phyloP scores from a whole-genome alignment of 2,329 filamentous ascomycete species.

The Sporothrix pallida region DNA sequence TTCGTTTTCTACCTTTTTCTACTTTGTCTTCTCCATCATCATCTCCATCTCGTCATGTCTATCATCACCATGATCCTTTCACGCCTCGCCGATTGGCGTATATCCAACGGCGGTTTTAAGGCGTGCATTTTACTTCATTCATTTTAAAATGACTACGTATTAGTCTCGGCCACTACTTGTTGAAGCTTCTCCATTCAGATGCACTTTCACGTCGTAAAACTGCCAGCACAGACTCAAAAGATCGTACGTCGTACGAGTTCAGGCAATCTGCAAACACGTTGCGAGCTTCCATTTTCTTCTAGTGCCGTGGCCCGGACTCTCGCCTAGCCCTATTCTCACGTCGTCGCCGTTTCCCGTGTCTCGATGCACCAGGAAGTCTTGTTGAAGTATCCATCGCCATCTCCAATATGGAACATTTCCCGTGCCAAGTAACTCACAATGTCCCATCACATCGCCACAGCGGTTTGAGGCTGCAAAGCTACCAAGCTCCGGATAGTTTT shows the following conservation, averaged over 20 bases:
- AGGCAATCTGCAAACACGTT: neutral
- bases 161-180: neutral
- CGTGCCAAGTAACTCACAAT: no score
- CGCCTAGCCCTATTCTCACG: neutral
- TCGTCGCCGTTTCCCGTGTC: neutral
- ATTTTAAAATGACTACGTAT: neutral
- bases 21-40: neutral
- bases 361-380: no score
- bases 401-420: no score
- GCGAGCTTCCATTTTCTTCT: slow-evolving; percentile 16
- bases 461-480: neutral
- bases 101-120: neutral
- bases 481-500: neutral
- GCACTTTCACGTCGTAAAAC: no score
- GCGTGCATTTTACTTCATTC: no score
- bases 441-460: no score
- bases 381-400: no score
- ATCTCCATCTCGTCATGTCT: neutral
- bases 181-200: neutral
- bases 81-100: slow-evolving; percentile 6
- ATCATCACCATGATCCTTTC: neutral
- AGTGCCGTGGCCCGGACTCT: slow-evolving; percentile 8
- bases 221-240: neutral
- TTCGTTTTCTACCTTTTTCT: neutral
- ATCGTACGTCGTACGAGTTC: neutral